Evolutionary conservation across 495 filamentous ascomycete genomes (phyloP).

Genomic region (Jackrogersella multiformis): DNA sequence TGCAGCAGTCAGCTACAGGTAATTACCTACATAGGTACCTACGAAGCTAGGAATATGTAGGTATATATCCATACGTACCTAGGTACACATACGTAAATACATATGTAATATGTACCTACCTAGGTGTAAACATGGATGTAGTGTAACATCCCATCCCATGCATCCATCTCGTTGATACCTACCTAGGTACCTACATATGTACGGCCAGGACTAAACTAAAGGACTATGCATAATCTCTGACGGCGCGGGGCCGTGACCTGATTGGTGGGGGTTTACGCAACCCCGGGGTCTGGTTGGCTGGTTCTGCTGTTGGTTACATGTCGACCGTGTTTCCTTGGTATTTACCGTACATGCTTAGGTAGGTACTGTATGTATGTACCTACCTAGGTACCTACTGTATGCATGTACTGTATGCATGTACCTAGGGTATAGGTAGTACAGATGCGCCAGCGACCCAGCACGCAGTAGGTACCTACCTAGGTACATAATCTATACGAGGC

Average conservation of each 20-base stretch:
- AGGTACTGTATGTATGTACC: no score
- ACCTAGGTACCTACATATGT: background rate
- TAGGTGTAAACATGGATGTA: background rate
- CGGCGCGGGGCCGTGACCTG: background rate
- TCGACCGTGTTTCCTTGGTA: background rate
- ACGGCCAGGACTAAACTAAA: constrained; percentile 15
- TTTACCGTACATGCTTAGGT: background rate
- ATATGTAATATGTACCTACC: background rate
- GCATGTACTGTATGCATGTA: no score
- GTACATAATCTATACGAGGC: background rate
- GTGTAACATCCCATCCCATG: constrained; percentile 1
- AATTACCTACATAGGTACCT: no score
- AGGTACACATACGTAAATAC: background rate
- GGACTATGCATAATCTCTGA: constrained; percentile 30
- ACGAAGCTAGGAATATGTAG: no score
- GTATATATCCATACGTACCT: background rate
- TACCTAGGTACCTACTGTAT: no score
- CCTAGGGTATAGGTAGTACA: no score
- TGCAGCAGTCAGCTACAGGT: no score
- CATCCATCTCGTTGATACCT: background rate
- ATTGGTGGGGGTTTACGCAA: constrained; percentile 1
- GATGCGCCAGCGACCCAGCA: no score
- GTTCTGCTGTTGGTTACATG: constrained; percentile 29
- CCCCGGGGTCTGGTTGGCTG: background rate
- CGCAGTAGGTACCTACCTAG: no score